phyloP scores from a whole-genome alignment of 2,329 filamentous ascomycete species.

The Sclerotinia borealis region DNA sequence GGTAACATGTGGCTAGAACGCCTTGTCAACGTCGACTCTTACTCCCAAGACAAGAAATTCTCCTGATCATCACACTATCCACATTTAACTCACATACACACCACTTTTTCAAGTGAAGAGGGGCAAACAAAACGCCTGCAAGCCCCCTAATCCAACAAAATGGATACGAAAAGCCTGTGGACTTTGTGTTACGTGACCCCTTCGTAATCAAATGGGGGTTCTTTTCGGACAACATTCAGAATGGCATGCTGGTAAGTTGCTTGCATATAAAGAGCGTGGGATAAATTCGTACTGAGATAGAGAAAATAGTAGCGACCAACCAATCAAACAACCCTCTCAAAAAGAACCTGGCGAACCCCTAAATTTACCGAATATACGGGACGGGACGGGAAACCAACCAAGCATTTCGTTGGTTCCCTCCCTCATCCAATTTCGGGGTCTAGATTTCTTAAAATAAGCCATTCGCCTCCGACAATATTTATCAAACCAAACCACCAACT shows the following conservation, averaged over 20 bases:
- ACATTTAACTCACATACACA: not conserved
- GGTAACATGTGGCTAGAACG: not conserved
- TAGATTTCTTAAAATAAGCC: not conserved
- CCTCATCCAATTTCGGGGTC: not conserved
- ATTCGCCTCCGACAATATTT: not conserved
- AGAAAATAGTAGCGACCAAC: not conserved
- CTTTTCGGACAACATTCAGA: not conserved
- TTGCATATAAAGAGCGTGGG: not conserved
- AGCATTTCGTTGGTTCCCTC: not conserved
- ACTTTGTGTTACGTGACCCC: not conserved
- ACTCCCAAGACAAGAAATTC: not conserved
- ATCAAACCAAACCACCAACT: not conserved
- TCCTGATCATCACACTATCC: not conserved
- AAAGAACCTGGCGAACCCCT: not conserved
- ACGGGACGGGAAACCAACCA: not conserved
- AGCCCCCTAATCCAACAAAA: not conserved
- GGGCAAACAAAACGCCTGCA: not conserved
- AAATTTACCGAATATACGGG: conserved; percentile 1
- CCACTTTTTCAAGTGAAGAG: not conserved
- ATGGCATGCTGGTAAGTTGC: not conserved
- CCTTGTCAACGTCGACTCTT: not conserved
- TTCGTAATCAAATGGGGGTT: not conserved
- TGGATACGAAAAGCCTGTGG: not conserved
- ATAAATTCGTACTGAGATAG: not conserved
- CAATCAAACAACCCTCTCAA: not conserved